These are phyloP conservation scores for Daldinia grandis DNA, from an alignment of 495 filamentous ascomycete genomes.

Conservation along the genomic window DNA sequence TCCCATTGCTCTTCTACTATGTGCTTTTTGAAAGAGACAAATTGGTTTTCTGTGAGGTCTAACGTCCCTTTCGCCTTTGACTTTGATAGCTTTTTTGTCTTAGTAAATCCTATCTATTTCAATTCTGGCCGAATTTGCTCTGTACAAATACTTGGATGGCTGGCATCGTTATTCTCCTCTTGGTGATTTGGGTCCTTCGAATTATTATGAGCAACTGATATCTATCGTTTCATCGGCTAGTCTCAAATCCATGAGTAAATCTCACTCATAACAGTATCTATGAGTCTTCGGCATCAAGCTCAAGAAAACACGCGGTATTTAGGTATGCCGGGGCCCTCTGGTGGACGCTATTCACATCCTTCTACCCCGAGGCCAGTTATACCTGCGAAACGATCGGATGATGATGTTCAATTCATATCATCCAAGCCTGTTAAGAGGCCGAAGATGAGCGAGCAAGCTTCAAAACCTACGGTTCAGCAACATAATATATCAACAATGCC, in stretches of 20 bases:
- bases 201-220: not conserved
- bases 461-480: slow-evolving; percentile 5
- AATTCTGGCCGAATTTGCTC: slow-evolving; percentile 16
- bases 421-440: slow-evolving; percentile 53
- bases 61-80: slow-evolving; percentile 30
- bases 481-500: slow-evolving; percentile 6
- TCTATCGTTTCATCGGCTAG: not conserved
- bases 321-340: not conserved
- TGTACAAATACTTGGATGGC: slow-evolving; percentile 16
- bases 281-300: slow-evolving; percentile 1
- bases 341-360: slow-evolving; percentile 5
- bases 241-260: slow-evolving; percentile 4
- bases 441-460: slow-evolving; percentile 40
- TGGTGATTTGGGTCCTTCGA: not conserved
- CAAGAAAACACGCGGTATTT: slow-evolving; percentile 1
- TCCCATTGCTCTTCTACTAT: slow-evolving; percentile 11
- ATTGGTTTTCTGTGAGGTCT: slow-evolving; percentile 18
- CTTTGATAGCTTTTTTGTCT: slow-evolving; percentile 29
- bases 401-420: slow-evolving; percentile 57
- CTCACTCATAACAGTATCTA: slow-evolving; percentile 16
- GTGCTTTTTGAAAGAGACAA: slow-evolving; percentile 35
- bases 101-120: slow-evolving; percentile 21
- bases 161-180: slow-evolving; percentile 23
- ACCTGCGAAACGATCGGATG: slow-evolving; percentile 45
- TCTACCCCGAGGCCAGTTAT: slow-evolving; percentile 9